These are phyloP conservation scores for Penicillium atrosanguineum DNA, from an alignment of 495 filamentous ascomycete genomes.

Conservation along the genomic window DNA sequence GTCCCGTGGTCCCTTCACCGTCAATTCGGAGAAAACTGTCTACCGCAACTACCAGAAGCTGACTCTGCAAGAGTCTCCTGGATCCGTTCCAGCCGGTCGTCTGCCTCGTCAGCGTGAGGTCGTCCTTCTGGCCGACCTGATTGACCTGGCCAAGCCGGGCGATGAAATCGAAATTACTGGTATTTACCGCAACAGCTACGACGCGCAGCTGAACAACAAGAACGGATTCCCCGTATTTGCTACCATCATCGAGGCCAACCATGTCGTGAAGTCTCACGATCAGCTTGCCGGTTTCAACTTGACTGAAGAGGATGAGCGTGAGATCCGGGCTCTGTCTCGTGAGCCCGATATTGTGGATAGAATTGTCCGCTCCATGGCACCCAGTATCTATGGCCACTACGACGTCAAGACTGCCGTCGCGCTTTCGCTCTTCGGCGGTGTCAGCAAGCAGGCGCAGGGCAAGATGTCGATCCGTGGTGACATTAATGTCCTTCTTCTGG, in stretches of 20 bases:
- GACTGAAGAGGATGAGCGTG: slow-evolving; percentile 91
- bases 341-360: slow-evolving; percentile 95
- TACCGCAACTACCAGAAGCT: slow-evolving; percentile 99
- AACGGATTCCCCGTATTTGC: slow-evolving; percentile 99
- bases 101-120: slow-evolving; percentile 94
- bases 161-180: slow-evolving; percentile 98
- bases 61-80: slow-evolving; percentile 95
- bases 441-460: slow-evolving; percentile 84
- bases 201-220: slow-evolving; percentile 95
- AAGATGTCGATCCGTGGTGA: slow-evolving; percentile 91
- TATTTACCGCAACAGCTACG: slow-evolving; percentile 97
- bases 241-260: slow-evolving; percentile 95
- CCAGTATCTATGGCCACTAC: slow-evolving; percentile 93
- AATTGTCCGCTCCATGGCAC: slow-evolving; percentile 90
- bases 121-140: slow-evolving; percentile 94
- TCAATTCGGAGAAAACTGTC: slow-evolving; percentile 98
- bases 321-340: slow-evolving; percentile 80
- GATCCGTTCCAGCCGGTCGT: slow-evolving; percentile 94
- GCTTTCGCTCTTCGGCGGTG: slow-evolving; percentile 91
- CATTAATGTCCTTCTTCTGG: slow-evolving; percentile 96
- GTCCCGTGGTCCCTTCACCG: slow-evolving; percentile 88
- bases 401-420: slow-evolving; percentile 98
- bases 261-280: slow-evolving; percentile 95
- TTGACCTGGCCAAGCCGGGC: slow-evolving; percentile 94
- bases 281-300: slow-evolving; percentile 96